Conservation (phyloP, 139 green algal genomes). For the Micractinium conductrix region DNA sequence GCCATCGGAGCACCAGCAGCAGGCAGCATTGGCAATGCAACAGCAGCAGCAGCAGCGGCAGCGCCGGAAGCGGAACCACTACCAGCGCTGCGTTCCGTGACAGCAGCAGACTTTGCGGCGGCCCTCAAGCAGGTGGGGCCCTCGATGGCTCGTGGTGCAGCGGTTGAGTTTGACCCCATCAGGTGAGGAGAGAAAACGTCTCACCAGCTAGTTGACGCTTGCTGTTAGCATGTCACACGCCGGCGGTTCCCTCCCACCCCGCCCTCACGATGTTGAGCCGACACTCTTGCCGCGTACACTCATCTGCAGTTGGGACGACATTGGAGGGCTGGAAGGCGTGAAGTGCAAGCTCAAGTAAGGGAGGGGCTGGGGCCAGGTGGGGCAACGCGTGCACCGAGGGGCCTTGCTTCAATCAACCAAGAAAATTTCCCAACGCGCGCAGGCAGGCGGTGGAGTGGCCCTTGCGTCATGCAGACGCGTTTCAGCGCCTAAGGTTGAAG, state of each 20-base stretch:
- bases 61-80: neutral
- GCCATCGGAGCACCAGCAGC: neutral
- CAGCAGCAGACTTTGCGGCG: constrained; percentile 55
- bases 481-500: constrained; percentile 73
- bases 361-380: neutral
- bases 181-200: constrained; percentile 55
- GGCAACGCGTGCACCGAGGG: too few relatives aligned
- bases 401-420: too few relatives aligned
- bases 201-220: constrained; percentile 35
- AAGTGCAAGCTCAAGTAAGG: constrained; percentile 72
- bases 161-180: constrained; percentile 60
- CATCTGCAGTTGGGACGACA: constrained; percentile 72
- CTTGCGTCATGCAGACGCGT: constrained; percentile 70
- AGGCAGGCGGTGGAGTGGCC: constrained; percentile 87
- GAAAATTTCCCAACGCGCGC: neutral
- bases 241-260: too few relatives aligned
- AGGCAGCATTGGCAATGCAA: neutral
- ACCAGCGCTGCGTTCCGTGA: neutral
- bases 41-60: constrained; percentile 7
- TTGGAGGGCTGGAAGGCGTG: constrained; percentile 79
- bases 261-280: too few relatives aligned
- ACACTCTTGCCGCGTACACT: too few relatives aligned
- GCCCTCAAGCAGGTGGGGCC: constrained; percentile 68
- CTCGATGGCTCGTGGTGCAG: constrained; percentile 58
- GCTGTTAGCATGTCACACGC: neutral